Base-by-base conservation (phyloP, 768 basidiomycete species). In the Tricholoma sp. region DNA sequence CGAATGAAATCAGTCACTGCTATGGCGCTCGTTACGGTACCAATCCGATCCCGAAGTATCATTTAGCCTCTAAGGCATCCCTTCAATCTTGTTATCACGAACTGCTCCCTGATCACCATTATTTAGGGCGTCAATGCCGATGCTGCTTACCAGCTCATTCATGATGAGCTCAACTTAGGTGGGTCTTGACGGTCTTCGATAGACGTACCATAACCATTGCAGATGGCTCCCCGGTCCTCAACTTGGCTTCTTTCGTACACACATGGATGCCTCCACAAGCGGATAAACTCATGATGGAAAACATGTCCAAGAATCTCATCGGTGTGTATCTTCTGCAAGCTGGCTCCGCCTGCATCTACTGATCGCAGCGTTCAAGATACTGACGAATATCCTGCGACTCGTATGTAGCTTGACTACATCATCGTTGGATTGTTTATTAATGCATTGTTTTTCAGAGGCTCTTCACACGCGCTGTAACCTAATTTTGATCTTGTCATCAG, bases 371-470 rank as follows among this genome's bases (percentile, higher is more conserved):
- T 35, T 31, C n/a, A 55, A 74, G 74, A 76, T 60, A 60, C 68
- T 19, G 86, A 87, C 66, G 86, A 88, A 66, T 88, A 89, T 68
- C 85, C 85, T 11, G 79, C 80, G 4, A 81, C 83, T n/a, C 80
- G 80, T 79, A 61, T 29, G 76, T 73, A 32, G 34, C 51, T 16
- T 45, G 41, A 52, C 21, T 39, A 2, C n/a, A 11, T 32, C n/a
- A 12, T n/a, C 47, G 3, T 45, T 18, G n/a, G n/a, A 50, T 31
- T 7, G 24, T 31, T 11, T 16, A 18, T 50, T 45, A 16, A 54
- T 14, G 22, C 53, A 3, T 54, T 16, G 2, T 43, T 47, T 14
- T 54, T 0, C 49, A 80, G 79, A 82, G 60, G 66, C 77, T 11
- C 71, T 86, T 35, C 83, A 85, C 63, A 78, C 76, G 65, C 55